phyloP scores from a whole-genome alignment of 2,329 filamentous ascomycete genomes.

The Fusarium goolgardi region DNA sequence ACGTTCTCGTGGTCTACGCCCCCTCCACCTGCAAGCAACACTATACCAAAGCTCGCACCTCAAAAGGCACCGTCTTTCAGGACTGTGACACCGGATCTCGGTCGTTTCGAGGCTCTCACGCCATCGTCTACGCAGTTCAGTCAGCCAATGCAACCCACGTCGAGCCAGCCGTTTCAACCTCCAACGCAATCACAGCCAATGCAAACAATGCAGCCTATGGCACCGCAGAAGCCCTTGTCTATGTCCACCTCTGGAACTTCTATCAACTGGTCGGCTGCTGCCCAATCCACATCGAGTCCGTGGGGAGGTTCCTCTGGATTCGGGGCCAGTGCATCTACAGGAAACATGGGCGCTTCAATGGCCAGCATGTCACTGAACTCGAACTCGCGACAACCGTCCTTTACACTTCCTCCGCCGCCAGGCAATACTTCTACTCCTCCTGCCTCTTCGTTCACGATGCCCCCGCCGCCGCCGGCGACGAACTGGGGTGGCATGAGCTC shows the following conservation, averaged over 20 bases:
- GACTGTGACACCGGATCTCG: conserved; percentile 70
- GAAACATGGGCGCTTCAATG: conserved; percentile 58
- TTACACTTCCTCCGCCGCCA: conserved; percentile 69
- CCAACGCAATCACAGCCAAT: conserved; percentile 22
- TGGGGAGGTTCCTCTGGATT: conserved; percentile 59
- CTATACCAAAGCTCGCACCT: conserved; percentile 45
- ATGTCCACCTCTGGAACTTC: conserved; percentile 50
- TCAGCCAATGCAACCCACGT: conserved; percentile 65
- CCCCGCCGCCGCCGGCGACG: conserved; percentile 58
- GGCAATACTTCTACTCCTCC: conserved; percentile 45
- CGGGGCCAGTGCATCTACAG: conserved; percentile 36
- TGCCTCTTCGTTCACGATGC: conserved; percentile 60
- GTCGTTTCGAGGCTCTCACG: conserved; percentile 64
- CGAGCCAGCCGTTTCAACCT: conserved; percentile 46
- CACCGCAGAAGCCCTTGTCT: conserved; percentile 33
- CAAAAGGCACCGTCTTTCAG: conserved; percentile 56
- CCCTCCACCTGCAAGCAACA: conserved; percentile 58
- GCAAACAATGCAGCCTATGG: conserved; percentile 35
- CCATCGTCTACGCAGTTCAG: conserved; percentile 73
- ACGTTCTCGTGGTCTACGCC: conserved; percentile 75
- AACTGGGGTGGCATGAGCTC: conserved; percentile 43
- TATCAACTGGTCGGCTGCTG: conserved; percentile 63
- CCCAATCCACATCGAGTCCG: conserved; percentile 59
- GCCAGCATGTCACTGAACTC: conserved; percentile 62
- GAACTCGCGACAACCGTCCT: conserved; percentile 58